Percentiles rank a stretch among this genome's conserved stretches.
These are phyloP conservation scores for Talaromyces stipitatus DNA, from an alignment of 495 filamentous ascomycete genomes.

Conservation along the genomic window DNA sequence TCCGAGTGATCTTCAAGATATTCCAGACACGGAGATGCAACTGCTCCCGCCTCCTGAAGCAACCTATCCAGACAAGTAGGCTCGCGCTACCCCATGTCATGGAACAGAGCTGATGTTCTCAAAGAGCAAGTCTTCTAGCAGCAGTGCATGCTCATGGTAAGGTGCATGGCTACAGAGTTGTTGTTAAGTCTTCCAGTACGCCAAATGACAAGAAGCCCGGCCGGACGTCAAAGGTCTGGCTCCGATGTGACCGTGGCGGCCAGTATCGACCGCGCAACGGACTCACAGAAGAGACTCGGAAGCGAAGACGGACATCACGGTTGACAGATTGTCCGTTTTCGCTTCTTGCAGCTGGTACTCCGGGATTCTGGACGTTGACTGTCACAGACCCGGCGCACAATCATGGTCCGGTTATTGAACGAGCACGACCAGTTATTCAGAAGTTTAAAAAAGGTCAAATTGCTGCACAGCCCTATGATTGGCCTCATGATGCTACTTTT, in stretches of 20 bases:
- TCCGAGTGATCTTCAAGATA: slow-evolving; percentile 42
- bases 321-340: slow-evolving; percentile 43
- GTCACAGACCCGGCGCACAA: slow-evolving; percentile 39
- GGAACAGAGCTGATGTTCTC: not conserved
- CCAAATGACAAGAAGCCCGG: slow-evolving; percentile 42
- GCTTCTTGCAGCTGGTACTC: slow-evolving; percentile 37
- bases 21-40: slow-evolving; percentile 39
- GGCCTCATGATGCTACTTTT: slow-evolving; percentile 55
- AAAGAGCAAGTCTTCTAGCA: slow-evolving; percentile 29
- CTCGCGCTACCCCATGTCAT: not conserved
- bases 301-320: slow-evolving; percentile 37
- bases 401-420: slow-evolving; percentile 36
- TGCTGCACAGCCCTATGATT: slow-evolving; percentile 47
- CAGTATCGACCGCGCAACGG: slow-evolving; percentile 43
- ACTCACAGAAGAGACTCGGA: slow-evolving; percentile 41
- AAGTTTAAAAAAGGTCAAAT: slow-evolving; percentile 42
- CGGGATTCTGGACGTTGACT: slow-evolving; percentile 38
- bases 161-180: slow-evolving; percentile 39
- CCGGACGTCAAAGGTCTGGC: slow-evolving; percentile 39
- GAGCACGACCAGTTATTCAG: slow-evolving; percentile 30
- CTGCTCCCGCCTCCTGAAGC: slow-evolving; percentile 36
- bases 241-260: slow-evolving; percentile 44
- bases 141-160: slow-evolving; percentile 40
- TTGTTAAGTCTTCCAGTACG: slow-evolving; percentile 41
- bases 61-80: slow-evolving; percentile 40